Evolutionary conservation across 148 eudicot species (phyloP).

Genomic region (Polygonum maritimum): DNA sequence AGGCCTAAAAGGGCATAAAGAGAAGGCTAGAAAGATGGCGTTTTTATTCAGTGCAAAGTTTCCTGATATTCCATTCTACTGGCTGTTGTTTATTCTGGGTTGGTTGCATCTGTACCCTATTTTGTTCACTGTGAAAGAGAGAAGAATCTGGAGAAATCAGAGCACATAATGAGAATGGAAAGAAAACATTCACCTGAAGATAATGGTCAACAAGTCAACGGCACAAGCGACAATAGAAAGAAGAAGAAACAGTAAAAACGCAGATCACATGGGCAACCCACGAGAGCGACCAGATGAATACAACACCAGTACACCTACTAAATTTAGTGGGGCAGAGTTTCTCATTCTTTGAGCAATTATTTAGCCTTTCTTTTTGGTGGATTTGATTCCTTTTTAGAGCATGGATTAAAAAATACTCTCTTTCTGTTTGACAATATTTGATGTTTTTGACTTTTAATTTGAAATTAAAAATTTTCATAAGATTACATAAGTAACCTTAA

Average conservation of each 20-base stretch:
- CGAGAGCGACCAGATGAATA: background rate
- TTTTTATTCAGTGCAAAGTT: background rate
- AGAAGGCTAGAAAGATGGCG: background rate
- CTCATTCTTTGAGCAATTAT: background rate
- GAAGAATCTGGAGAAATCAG: background rate
- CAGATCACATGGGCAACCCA: constrained; percentile 3
- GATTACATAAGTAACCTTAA: too few species aligned
- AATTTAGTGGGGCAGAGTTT: background rate
- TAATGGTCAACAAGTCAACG: background rate
- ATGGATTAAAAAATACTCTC: too few species aligned
- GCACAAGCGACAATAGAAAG: background rate
- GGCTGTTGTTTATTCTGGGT: background rate
- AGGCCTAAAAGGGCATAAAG: background rate
- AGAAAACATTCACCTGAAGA: background rate
- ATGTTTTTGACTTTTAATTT: too few species aligned
- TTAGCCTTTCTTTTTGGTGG: background rate
- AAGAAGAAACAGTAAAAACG: background rate
- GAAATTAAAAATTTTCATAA: too few species aligned
- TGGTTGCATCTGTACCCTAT: background rate
- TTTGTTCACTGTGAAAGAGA: background rate
- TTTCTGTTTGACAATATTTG: too few species aligned
- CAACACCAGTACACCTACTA: background rate
- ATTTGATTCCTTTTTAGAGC: too few species aligned
- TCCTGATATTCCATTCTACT: constrained; percentile 1
- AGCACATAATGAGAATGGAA: background rate